Evolutionary conservation across 2,329 filamentous ascomycete genomes (phyloP).

Genomic region (Zymoseptoria brevis): DNA sequence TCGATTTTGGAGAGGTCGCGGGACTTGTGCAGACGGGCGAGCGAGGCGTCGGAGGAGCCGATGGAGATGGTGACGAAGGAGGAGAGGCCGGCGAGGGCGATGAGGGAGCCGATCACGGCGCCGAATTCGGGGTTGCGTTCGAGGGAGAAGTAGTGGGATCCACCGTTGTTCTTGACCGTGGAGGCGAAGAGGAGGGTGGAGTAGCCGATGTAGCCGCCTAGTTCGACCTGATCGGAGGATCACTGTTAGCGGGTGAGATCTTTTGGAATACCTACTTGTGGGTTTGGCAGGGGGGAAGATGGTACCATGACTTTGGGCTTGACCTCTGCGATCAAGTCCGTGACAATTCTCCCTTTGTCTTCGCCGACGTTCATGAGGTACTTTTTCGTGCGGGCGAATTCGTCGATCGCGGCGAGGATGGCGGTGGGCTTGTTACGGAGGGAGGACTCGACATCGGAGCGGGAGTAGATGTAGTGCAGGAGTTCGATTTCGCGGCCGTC

Average conservation of each 20-base stretch:
- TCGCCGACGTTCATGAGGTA: constrained; percentile 76
- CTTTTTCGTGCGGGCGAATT: constrained; percentile 56
- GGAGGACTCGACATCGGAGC: constrained; percentile 49
- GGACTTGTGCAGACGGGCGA: constrained; percentile 50
- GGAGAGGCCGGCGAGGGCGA: constrained; percentile 65
- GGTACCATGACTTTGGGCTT: constrained; percentile 59
- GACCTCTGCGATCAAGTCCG: constrained; percentile 56
- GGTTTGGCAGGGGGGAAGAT: background rate
- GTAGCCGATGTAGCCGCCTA: constrained; percentile 77
- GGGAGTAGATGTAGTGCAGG: constrained; percentile 59
- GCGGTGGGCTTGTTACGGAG: constrained; percentile 56
- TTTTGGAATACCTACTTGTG: background rate
- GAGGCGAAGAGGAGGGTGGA: constrained; percentile 68
- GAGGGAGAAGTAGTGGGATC: constrained; percentile 60
- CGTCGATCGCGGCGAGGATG: constrained; percentile 63
- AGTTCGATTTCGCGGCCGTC: constrained; percentile 69
- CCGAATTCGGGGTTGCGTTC: constrained; percentile 69
- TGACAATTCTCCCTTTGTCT: constrained; percentile 64
- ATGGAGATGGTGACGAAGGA: constrained; percentile 63
- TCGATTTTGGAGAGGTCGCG: constrained; percentile 55
- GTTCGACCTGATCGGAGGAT: constrained; percentile 49
- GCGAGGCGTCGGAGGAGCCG: constrained; percentile 58
- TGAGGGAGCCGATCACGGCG: constrained; percentile 58
- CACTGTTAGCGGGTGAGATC: background rate
- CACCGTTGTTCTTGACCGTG: constrained; percentile 55